Percentiles rank a stretch among this genome's conserved stretches.
These are phyloP conservation scores for Escallonia rubra DNA, from an alignment of 129 eudicot genomes.

Conservation along the genomic window DNA sequence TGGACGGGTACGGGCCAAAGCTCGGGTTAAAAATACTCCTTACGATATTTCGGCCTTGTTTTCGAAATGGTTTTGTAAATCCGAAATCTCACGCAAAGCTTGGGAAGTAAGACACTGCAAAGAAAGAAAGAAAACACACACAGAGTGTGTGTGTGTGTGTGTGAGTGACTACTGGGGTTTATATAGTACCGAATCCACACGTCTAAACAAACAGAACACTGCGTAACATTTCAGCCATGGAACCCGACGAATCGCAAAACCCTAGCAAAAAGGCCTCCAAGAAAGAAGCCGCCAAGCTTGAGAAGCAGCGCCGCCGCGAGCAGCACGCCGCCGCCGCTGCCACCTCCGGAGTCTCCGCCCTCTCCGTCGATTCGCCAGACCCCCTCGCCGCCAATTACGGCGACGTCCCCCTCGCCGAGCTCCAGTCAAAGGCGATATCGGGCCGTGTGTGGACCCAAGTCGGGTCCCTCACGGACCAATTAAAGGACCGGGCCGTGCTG, in stretches of 20 bases:
- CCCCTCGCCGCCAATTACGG: slow-evolving; percentile 67
- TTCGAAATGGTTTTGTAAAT: too few relatives aligned
- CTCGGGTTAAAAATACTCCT: too few relatives aligned
- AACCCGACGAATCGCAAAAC: slow-evolving; percentile 1
- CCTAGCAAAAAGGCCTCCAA: slow-evolving; percentile 71
- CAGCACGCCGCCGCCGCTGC: slow-evolving; percentile 72
- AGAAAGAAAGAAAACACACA: too few relatives aligned
- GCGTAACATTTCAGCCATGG: background rate
- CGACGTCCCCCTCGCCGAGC: slow-evolving; percentile 42
- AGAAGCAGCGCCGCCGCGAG: slow-evolving; percentile 63
- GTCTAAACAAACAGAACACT: too few relatives aligned
- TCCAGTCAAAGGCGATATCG: slow-evolving; percentile 53
- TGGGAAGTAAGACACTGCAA: too few relatives aligned
- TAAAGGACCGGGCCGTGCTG: slow-evolving; percentile 48
- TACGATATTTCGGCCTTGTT: too few relatives aligned
- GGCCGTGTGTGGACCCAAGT: slow-evolving; percentile 60
- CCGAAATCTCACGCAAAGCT: too few relatives aligned
- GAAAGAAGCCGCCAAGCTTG: slow-evolving; percentile 64
- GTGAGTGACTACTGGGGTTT: too few relatives aligned
- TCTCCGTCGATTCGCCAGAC: slow-evolving; percentile 42
- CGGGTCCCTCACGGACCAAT: slow-evolving; percentile 18
- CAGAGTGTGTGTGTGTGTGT: too few relatives aligned
- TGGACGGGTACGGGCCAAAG: too few relatives aligned
- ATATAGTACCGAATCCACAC: too few relatives aligned
- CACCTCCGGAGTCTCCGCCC: slow-evolving; percentile 35